Evolutionary conservation across 2,329 filamentous ascomycete genomes (phyloP), one percentile per base, ranked within the genome.

Genomic region (Ophiognomonia clavigignenti-juglandacearum): DNA sequence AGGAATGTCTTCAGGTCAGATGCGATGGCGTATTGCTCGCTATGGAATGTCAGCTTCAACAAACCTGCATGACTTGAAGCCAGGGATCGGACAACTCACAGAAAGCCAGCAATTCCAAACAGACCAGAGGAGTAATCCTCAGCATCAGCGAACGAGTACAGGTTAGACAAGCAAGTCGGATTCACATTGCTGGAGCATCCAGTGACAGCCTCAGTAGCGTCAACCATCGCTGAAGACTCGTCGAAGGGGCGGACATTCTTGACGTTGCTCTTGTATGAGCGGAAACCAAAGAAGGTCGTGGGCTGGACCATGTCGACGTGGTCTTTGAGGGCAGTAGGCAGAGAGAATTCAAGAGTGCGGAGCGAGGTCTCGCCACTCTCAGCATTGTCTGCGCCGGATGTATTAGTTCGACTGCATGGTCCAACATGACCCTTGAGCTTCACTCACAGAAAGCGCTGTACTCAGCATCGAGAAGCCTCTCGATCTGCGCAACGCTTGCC

Each of bases 41-140:
- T 45, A 4, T 75, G 73, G 57, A 75, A 83, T n/a, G 64, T 64
- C 9, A 66, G 45, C 38, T 84, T 64, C 58, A 85, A 87, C n/a
- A n/a, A n/a, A n/a, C n/a, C n/a, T n/a, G n/a, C n/a, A n/a, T n/a
- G n/a, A n/a, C n/a, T n/a, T n/a, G n/a, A n/a, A n/a, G n/a, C n/a
- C n/a, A n/a, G n/a, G n/a, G n/a, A n/a, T n/a, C n/a, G n/a, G n/a
- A n/a, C n/a, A n/a, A n/a, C 43, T 39, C 13, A 45, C 43, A 51
- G 49, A 46, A 51, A 51, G 26, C 49, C 49, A 3, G 38, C 49
- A 16, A 51, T 24, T 6, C 49, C 49, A 14, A 51, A 18, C n/a
- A 45, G 32, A n/a, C 45, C 49, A 8, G 40, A 31, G 32, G 7
- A 38, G 49, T 51, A 51, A n/a, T 48, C 64, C 47, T 70, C 62